Base-by-base conservation (phyloP, 306 rosid genomes). In the Rosa lucieae region DNA sequence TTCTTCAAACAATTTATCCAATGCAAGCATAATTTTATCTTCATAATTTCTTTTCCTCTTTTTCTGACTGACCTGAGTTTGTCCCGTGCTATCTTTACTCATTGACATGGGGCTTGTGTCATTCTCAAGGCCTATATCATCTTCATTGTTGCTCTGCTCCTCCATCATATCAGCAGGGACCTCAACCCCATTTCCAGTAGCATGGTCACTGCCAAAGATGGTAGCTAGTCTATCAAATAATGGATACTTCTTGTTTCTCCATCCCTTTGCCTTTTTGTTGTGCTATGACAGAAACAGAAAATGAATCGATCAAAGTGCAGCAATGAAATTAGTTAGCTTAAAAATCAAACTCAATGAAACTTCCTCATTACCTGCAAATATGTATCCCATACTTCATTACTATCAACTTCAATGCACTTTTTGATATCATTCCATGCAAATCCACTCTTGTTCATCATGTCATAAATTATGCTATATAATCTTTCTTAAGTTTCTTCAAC, bases 41-140 rank as follows among this genome's bases (percentile, higher is more conserved):
- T 66, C 47, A 14, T 66, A 1, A 66, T 10, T 66, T 66, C 6
- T 66, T 66, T 66, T 66, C 26, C 70, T 65, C 70, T 66, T 66
- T 8, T 37, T 66, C 15, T 6, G 11, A 37, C 46, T 37, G 7
- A 3, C 12, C 70, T 35, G 2, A 37, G 13, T 6, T 37, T 66
- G 21, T 7, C 1, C 0, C 17, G 5, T 32, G 23, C 44, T 35
- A 5, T 4, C 58, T 14, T 52, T 52, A 21, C 58, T 18, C 15
- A 52, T 17, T 15, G 61, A 53, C 26, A 18, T 53, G 5, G 61
- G 26, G 8, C 26, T 18, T 53, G 61, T 17, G 2, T 53, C 8
- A 53, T 53, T 53, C 61, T 53, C 23, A 20, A 32, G 37, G 37
- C 37, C 37, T 32, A 32, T 32, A 32, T 32, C 37, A 32, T 32